Evolutionary conservation across 2,329 filamentous ascomycete species (phyloP).

Genomic region (Botryotinia convoluta): DNA sequence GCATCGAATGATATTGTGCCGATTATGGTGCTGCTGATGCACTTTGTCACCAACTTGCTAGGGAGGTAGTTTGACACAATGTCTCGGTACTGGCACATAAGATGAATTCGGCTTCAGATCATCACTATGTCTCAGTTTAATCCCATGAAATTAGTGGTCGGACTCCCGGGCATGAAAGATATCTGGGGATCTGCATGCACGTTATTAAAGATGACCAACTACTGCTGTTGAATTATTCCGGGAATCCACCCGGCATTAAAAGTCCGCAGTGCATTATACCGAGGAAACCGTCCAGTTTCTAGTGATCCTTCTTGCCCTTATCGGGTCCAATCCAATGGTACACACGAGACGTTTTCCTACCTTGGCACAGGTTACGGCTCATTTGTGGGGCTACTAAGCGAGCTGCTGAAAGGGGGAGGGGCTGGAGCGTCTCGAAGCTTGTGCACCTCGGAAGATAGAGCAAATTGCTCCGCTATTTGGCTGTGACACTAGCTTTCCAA

Average conservation of each 20-base stretch:
- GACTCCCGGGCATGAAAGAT: not conserved
- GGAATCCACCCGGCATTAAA: not conserved
- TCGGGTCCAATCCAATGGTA: not conserved
- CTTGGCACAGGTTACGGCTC: not conserved
- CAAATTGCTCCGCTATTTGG: not conserved
- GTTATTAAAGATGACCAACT: not conserved
- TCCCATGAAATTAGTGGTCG: too few species aligned
- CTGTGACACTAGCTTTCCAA: not conserved
- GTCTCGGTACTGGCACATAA: not conserved
- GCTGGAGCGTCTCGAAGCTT: not conserved
- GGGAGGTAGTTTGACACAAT: not conserved
- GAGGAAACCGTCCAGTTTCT: not conserved
- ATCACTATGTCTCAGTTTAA: not conserved
- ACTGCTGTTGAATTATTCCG: not conserved
- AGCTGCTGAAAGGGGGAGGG: slow-evolving; percentile 7
- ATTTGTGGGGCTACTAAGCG: slow-evolving; percentile 5
- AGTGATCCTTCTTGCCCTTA: not conserved
- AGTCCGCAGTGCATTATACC: too few species aligned
- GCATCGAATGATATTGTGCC: not conserved
- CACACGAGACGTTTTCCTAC: not conserved
- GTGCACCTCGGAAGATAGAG: not conserved
- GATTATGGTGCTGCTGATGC: not conserved
- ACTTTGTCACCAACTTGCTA: not conserved
- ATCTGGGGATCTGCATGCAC: not conserved
- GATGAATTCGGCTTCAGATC: not conserved